Evolutionary conservation across 148 eudicot genomes (phyloP), one percentile per base, ranked within the genome.

Genomic region (Linanthus parryae): DNA sequence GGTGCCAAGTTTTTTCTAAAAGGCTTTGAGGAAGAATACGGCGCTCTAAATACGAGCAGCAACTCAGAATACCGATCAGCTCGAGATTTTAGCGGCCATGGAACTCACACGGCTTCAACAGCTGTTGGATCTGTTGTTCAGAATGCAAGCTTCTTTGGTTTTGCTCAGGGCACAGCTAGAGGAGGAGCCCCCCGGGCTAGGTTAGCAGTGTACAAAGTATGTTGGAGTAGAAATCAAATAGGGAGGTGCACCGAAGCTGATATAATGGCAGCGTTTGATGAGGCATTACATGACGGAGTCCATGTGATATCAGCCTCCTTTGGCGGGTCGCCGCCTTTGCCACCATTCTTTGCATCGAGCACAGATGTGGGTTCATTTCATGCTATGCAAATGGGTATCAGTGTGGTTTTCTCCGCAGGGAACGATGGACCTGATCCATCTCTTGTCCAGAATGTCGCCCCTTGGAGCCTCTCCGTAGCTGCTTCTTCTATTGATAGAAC

Each of bases 121-220:
- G 71, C 81, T 7, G 77, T 72, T 0, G 81, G 81, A 16, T 68
- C 69, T 3, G 23, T 64, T 18, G 67, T 67, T 5, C 17, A 46
- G 40, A 57, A 56, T 22, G 74, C 77, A 2, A 53, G 57, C 33
- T 61, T 64, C 13, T 23, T 52, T 1, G 81, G 74, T 23, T 56
- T 76, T 20, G 81, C 54, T 0, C 57, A 28, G 13, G 81, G 81
- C 42, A 49, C 40, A 0, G 81, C 77, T 4, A 69, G 81, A 15
- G 81, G 81, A 1, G 81, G 81, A 36, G 73, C 76, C 27, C 81
- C 81, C 9, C 71, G 64, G 44, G 81, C 81, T 18, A 39, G 73
- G 17, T 56, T 76, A 10, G 81, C 77, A 0, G 81, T 72, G 62
- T 76, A 76, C 61, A 76, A 76, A 42, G 38, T 57, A 1, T 76